phyloP scores from a whole-genome alignment of 75 land plant species.

The Azolla pinnata region DNA sequence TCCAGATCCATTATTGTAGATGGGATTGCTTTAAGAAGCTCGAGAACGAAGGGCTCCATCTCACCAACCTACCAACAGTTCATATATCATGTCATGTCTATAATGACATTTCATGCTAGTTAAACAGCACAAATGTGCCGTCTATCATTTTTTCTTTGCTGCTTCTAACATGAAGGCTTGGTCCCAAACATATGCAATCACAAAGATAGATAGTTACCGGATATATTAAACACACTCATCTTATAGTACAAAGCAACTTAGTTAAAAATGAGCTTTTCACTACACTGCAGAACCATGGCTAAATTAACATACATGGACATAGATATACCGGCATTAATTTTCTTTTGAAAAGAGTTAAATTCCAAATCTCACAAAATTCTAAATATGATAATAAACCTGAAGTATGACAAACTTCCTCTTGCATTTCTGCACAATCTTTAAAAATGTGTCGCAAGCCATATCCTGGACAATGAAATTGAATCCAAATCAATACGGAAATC shows the following conservation, averaged over 20 bases:
- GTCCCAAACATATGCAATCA: too few relatives aligned
- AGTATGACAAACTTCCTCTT: constrained; percentile 89
- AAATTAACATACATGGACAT: too few relatives aligned
- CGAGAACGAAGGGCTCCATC: constrained; percentile 87
- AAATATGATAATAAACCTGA: constrained; percentile 45
- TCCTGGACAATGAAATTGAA: constrained; percentile 48
- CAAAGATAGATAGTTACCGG: not conserved
- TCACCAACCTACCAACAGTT: constrained; percentile 99
- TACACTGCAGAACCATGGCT: not conserved
- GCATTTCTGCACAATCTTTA: constrained; percentile 98
- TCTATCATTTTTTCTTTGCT: not conserved
- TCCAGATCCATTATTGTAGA: constrained; percentile 84
- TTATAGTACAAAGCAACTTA: too few relatives aligned
- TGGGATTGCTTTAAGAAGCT: constrained; percentile 68
- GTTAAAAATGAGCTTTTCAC: not conserved
- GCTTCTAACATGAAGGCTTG: too few relatives aligned
- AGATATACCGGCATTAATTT: too few relatives aligned
- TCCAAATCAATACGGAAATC: not conserved
- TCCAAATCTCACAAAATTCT: too few relatives aligned
- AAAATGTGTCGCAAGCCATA: constrained; percentile 98
- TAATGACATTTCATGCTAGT: too few relatives aligned
- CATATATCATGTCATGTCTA: too few relatives aligned
- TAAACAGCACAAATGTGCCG: not conserved
- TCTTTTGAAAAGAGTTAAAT: too few relatives aligned
- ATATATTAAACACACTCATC: too few relatives aligned